phyloP scores from a whole-genome alignment of 805 yeast species.

The Candida dajiaensis region DNA sequence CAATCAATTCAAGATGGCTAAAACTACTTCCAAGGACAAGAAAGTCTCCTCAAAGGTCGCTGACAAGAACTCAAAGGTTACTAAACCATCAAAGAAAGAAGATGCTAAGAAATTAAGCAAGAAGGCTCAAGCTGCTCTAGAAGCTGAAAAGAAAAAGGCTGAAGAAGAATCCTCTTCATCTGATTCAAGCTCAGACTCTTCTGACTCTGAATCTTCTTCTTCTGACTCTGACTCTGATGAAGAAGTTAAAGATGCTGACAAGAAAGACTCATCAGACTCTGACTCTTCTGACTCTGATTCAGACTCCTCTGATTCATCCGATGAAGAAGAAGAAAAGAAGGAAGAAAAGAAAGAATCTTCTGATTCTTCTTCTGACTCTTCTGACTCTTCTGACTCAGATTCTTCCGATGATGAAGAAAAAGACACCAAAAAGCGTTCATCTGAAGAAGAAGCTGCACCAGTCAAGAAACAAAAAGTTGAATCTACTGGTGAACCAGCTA shows the following conservation, averaged over 20 bases:
- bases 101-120: constrained; percentile 25
- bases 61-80: constrained; percentile 19
- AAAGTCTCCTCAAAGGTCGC: constrained; percentile 11
- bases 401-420: constrained; percentile 20
- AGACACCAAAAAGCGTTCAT: constrained; percentile 30
- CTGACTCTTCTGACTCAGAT: constrained; percentile 12
- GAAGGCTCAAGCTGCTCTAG: constrained; percentile 14
- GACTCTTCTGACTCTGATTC: constrained; percentile 13
- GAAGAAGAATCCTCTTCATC: constrained; percentile 23
- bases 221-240: constrained; percentile 15
- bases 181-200: constrained; percentile 23
- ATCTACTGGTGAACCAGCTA: constrained; percentile 60
- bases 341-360: constrained; percentile 19
- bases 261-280: constrained; percentile 6
- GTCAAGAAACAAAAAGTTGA: constrained; percentile 31
- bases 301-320: constrained; percentile 16
- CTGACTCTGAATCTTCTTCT: constrained; percentile 17
- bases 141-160: constrained; percentile 20
- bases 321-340: constrained; percentile 16
- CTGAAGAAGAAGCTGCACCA: constrained; percentile 30
- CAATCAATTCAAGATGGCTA: constrained; percentile 16
- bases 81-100: constrained; percentile 24
- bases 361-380: constrained; percentile 19
- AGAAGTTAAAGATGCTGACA: constrained; percentile 10
- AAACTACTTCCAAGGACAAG: constrained; percentile 15